Evolutionary conservation across 176 grass and related monocot species (phyloP).

Genomic region (Tuctoria greenei): DNA sequence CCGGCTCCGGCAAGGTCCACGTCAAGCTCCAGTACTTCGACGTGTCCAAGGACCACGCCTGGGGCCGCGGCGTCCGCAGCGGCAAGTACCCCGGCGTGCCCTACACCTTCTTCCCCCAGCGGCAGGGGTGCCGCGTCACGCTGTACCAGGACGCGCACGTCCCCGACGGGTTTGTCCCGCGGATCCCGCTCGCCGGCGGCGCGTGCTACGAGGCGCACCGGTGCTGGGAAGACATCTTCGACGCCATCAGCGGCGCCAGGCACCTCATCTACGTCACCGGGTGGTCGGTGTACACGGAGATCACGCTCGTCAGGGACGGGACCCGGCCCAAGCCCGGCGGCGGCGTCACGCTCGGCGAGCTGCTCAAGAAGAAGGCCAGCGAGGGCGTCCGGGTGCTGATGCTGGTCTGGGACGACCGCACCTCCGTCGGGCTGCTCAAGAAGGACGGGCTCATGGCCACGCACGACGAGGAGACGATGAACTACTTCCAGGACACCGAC

Average conservation of each 20-base stretch:
- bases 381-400: conserved; percentile 56
- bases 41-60: conserved; percentile 45
- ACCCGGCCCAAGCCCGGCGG: conserved; percentile 12
- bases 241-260: conserved; percentile 42
- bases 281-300: conserved; percentile 65
- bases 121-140: conserved; percentile 50
- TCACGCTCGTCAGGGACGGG: conserved; percentile 44
- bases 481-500: conserved; percentile 51
- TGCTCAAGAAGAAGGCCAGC: conserved; percentile 62
- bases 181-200: conserved; percentile 54
- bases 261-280: conserved; percentile 59
- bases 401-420: conserved; percentile 65
- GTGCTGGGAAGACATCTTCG: conserved; percentile 72
- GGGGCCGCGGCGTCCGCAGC: conserved; percentile 48
- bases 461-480: conserved; percentile 57
- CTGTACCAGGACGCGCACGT: conserved; percentile 66
- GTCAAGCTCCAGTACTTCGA: conserved; percentile 65
- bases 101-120: conserved; percentile 65
- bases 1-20: conserved; percentile 41
- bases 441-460: conserved; percentile 65
- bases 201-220: conserved; percentile 48
- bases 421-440: conserved; percentile 46
- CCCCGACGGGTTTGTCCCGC: conserved; percentile 48
- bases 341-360: conserved; percentile 45
- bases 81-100: conserved; percentile 59